A percentile compares a stretch with the other conserved stretches of the same genome.
Evolutionary conservation across 2,329 filamentous ascomycete species (phyloP).

Genomic region (Alternaria solani): DNA sequence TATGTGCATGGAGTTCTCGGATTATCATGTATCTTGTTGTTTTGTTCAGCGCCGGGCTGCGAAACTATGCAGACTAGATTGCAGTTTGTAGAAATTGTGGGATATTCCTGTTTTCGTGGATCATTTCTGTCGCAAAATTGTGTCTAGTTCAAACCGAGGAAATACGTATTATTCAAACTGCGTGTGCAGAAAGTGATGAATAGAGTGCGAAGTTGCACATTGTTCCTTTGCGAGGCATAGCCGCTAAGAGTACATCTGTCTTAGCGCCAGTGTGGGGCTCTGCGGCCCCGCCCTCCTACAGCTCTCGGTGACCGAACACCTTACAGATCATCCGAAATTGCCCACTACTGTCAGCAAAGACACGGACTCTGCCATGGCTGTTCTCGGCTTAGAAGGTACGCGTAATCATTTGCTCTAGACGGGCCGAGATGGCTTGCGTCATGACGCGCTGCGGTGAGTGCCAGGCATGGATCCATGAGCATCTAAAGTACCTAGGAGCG

Average conservation of each 20-base stretch:
- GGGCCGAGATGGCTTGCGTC: not conserved
- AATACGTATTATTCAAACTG: not conserved
- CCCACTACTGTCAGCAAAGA: not conserved
- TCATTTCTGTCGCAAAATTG: not conserved
- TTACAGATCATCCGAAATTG: not conserved
- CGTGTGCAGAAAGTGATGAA: not conserved
- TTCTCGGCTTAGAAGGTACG: not conserved
- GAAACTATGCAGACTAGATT: slow-evolving; percentile 15
- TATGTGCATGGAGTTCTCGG: not conserved
- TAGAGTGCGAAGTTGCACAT: no score
- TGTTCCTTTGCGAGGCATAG: not conserved
- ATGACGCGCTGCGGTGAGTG: not conserved
- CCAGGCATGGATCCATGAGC: not conserved
- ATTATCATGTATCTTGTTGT: not conserved
- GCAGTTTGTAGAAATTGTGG: not conserved
- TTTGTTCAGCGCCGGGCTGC: not conserved
- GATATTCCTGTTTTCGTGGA: not conserved
- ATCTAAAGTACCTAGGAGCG: not conserved
- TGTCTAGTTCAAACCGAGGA: not conserved
- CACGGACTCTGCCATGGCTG: not conserved
- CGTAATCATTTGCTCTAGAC: not conserved
- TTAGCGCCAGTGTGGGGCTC: not conserved
- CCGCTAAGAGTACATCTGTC: not conserved
- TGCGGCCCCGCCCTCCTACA: not conserved
- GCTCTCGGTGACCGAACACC: not conserved